Evolutionary conservation across 192 early-diverging fungal species (phyloP).

Genomic region (Funneliformis mosseae): DNA sequence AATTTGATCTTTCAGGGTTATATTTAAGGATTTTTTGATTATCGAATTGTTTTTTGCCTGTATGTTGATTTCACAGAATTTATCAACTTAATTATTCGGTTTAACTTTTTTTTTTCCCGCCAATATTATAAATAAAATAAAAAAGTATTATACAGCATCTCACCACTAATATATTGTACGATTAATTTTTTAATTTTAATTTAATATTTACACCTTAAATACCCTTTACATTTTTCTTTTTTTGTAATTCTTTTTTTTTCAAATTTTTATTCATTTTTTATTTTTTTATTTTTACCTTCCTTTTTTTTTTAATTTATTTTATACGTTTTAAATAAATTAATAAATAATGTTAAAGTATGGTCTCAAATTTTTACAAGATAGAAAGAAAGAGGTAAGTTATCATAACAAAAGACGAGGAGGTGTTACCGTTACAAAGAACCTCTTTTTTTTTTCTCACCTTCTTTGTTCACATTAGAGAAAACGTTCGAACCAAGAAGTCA

Average conservation of each 20-base stretch:
- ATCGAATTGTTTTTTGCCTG: neutral
- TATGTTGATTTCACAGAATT: neutral
- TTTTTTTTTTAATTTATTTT: too few species aligned
- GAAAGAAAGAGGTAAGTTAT: constrained; percentile 30
- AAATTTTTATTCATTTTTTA: neutral
- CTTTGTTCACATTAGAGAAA: neutral
- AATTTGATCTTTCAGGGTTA: too few species aligned
- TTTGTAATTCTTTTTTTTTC: neutral
- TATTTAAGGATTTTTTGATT: too few species aligned
- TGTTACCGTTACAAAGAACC: neutral
- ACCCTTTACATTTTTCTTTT: neutral
- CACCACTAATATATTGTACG: neutral
- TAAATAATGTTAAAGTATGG: constrained; percentile 27
- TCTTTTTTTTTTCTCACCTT: neutral
- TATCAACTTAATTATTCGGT: neutral
- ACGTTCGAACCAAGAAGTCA: neutral
- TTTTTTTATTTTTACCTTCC: neutral
- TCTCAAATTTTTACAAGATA: constrained; percentile 26
- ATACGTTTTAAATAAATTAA: neutral
- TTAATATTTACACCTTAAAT: too few species aligned
- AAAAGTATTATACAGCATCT: neutral
- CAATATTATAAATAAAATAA: neutral
- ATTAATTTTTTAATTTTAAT: too few species aligned
- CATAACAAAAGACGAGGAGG: neutral
- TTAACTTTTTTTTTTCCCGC: neutral